A percentile compares a stretch with the other conserved stretches of the same genome.
These are phyloP conservation scores for Yarrowia sp. DNA, from an alignment of 805 yeast genomes.

Conservation along the genomic window DNA sequence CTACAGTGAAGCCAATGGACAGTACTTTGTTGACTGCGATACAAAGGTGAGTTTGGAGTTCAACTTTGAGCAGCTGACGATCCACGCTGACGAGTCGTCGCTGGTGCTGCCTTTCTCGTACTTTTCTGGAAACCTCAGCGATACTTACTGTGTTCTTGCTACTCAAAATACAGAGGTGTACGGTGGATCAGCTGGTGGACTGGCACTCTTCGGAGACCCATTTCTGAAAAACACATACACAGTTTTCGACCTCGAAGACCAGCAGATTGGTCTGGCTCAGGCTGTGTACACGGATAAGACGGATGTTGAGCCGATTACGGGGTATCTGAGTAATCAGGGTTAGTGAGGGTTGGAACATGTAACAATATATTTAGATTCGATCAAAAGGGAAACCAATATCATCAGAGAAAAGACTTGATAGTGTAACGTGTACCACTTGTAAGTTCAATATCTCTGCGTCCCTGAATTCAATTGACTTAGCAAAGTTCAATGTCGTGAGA, in stretches of 20 bases:
- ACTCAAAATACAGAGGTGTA: background rate
- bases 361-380: too few species aligned
- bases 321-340: background rate
- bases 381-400: too few species aligned
- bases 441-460: too few species aligned
- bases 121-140: background rate
- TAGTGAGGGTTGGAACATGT: too few species aligned
- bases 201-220: background rate
- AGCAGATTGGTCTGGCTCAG: constrained; percentile 5
- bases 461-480: too few species aligned
- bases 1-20: background rate
- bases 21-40: background rate
- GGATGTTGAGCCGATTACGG: background rate
- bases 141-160: background rate
- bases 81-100: background rate
- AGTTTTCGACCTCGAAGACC: background rate
- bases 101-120: background rate
- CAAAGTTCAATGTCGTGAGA: too few species aligned
- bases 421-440: too few species aligned
- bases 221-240: background rate
- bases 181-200: background rate
- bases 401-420: too few species aligned
- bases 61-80: background rate
- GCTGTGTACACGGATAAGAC: background rate
- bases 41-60: background rate